Conservation (phyloP, 2,329 filamentous ascomycete genomes). For the Nannizziopsis barbatae region DNA sequence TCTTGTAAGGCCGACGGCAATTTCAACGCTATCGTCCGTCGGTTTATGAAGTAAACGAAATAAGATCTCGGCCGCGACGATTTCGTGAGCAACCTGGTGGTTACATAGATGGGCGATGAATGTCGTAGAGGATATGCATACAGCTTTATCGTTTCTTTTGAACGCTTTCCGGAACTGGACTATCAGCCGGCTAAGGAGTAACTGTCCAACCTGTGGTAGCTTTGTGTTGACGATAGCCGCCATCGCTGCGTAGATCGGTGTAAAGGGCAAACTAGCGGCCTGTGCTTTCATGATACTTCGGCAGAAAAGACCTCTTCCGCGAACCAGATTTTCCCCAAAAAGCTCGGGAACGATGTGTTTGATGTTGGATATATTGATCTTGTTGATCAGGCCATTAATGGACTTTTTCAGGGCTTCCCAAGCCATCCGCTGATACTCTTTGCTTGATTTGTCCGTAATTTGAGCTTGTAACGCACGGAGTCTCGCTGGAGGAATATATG, state of each 20-base stretch:
- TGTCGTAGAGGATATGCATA: constrained; percentile 83
- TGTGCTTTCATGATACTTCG: constrained; percentile 98
- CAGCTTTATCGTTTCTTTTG: constrained; percentile 91
- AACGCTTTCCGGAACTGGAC: constrained; percentile 93
- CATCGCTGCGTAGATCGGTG: constrained; percentile 91
- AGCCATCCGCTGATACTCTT: constrained; percentile 97
- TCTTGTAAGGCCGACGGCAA: constrained; percentile 83
- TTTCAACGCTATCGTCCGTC: constrained; percentile 94
- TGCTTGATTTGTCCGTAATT: constrained; percentile 90
- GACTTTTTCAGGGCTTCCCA: constrained; percentile 99
- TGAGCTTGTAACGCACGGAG: constrained; percentile 86
- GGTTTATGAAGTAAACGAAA: constrained; percentile 88
- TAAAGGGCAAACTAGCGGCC: constrained; percentile 88
- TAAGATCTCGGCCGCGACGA: constrained; percentile 83
- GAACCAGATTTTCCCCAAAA: constrained; percentile 85
- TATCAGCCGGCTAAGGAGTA: constrained; percentile 73
- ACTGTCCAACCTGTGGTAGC: constrained; percentile 82
- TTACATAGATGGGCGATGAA: constrained; percentile 95
- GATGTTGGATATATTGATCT: constrained; percentile 96
- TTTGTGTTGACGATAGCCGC: constrained; percentile 96
- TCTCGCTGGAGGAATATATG: constrained; percentile 87
- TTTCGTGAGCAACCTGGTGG: constrained; percentile 89
- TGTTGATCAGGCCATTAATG: constrained; percentile 98
- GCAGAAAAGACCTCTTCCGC: constrained; percentile 85
- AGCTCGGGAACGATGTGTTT: constrained; percentile 94